phyloP scores from a whole-genome alignment of 768 basidiomycete species.

The Leccinum longicurvipes region DNA sequence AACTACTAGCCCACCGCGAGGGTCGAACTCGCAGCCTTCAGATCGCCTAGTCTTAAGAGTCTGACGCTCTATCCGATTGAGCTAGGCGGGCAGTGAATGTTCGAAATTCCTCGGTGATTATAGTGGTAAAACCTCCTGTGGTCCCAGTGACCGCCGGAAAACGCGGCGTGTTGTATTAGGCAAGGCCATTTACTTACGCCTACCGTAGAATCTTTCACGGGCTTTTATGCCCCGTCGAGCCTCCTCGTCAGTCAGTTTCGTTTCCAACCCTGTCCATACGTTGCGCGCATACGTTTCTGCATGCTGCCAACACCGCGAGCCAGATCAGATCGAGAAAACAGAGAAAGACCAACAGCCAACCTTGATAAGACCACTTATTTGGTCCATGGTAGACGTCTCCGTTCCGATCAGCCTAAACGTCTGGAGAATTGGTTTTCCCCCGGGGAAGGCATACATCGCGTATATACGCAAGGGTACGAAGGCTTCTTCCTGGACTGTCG shows the following conservation, averaged over 20 bases:
- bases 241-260: slow-evolving; percentile 65
- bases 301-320: slow-evolving; percentile 48
- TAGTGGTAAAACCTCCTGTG: too few species aligned
- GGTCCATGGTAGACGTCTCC: slow-evolving; percentile 49
- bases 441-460: slow-evolving; percentile 59
- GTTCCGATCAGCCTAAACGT: slow-evolving; percentile 62
- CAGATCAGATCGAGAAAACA: slow-evolving; percentile 32
- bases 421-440: slow-evolving; percentile 45
- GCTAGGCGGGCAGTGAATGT: slow-evolving; percentile 48
- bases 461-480: slow-evolving; percentile 61
- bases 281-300: slow-evolving; percentile 65
- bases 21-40: slow-evolving; percentile 65
- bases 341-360: slow-evolving; percentile 34
- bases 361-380: slow-evolving; percentile 51
- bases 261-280: slow-evolving; percentile 53
- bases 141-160: not conserved
- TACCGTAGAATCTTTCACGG: slow-evolving; percentile 45
- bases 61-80: slow-evolving; percentile 69
- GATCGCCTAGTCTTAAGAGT: slow-evolving; percentile 52
- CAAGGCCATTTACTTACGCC: slow-evolving; percentile 1
- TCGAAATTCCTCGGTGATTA: not conserved
- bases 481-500: slow-evolving; percentile 66
- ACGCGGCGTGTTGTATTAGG: not conserved
- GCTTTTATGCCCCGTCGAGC: slow-evolving; percentile 57
- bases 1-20: slow-evolving; percentile 49